Evolutionary conservation across 2,329 filamentous ascomycete species (phyloP), one percentile per base, ranked within the genome.

Genomic region (Tolypocladium ovalisporum): DNA sequence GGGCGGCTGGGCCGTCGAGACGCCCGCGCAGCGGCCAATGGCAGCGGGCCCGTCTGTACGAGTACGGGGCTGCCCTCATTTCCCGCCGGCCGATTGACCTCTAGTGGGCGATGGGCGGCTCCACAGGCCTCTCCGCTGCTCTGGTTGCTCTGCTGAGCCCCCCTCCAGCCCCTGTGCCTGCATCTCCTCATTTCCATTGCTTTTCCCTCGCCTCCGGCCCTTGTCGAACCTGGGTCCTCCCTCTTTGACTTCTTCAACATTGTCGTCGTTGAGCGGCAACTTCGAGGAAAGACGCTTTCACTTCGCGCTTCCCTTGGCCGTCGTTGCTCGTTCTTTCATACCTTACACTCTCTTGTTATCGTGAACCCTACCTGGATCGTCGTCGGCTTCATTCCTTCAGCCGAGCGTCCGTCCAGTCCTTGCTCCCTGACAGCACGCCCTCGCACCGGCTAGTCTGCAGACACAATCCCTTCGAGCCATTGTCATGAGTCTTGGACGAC

Each of bases 361-460:
- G 27, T 51, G 29, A 32, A 24, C 29, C 32, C 17, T 42, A 17
- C 63, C 66, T 69, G 52, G 63, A 67, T 64, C 61, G 59, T 64
- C 61, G 59, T 59, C 65, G 65, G 66, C 64, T 67, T 62, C 66
- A 65, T 67, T 67, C 67, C 65, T 69, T 68, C 60, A 63, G 64
- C 66, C 61, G 67, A 64, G 64, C 68, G 66, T 72, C 70, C 71
- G 72, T 73, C 74, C 73, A 66, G 66, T 73, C 71, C 63, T 71
- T 72, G 24, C 13, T 32, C 36, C 32, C 36, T 34, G 17, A 37
- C 39, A 53, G 44, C 44, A 10, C 27, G 17, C 27, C 47, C 44
- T 19, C 35, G 4, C 15, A 10, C 34, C 51, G 32, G 36, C 54
- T 52, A 54, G 58, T 39, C 54, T 52, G 55, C 52, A 42, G 54